Base-by-base conservation (phyloP, 2,329 filamentous ascomycete species). In the Penicillium sclerotigenum region DNA sequence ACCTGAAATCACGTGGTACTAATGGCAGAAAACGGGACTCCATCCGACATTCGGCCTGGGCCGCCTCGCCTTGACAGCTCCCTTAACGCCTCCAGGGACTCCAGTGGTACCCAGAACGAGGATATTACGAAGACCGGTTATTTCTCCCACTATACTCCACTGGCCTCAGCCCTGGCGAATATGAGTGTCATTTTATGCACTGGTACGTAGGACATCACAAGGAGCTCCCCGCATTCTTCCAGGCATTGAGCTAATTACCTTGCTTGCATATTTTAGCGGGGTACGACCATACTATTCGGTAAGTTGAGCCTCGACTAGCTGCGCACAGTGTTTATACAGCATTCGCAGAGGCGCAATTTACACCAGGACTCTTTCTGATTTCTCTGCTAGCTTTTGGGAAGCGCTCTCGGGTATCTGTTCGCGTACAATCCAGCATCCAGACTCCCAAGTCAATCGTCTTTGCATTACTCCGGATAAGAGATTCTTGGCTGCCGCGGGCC, bases 381-480 rank as follows among this genome's bases (percentile, higher is more conserved):
- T 58, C 22, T 38, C 56, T 29, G 20, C 31, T 28, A 95, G 91
- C 62, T 99, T 99, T 79, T 99, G 94, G 94, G 94, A 99, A 77
- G 94, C 94, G 1, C 84, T 99, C 54, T 97, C 92, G 11, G 94
- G 94, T 52, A 97, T 99, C 68, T 99, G 94, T 79, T 97, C 91
- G 40, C 90, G 94, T 63, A 99, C 94, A 22, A 97, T 99, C 66
- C 94, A 97, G 67, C 93, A 99, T 71, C 91, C 94, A 2, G 94
- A 99, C 75, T 97, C 93, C 10, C 94, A 99, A 76, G 94, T 99
- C 66, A 99, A 99, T 77, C 90, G 94, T 41, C 87, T 99, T 47
- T 97, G 93, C 75, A 99, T 99, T 70, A 97, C 94, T 13, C 94
- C 94, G 60, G 94, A 99, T 79, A 99, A 99, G 77, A 89, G 93